These are phyloP conservation scores for Gleditsia sinensis DNA, from an alignment of 306 rosid genomes.

Conservation along the genomic window DNA sequence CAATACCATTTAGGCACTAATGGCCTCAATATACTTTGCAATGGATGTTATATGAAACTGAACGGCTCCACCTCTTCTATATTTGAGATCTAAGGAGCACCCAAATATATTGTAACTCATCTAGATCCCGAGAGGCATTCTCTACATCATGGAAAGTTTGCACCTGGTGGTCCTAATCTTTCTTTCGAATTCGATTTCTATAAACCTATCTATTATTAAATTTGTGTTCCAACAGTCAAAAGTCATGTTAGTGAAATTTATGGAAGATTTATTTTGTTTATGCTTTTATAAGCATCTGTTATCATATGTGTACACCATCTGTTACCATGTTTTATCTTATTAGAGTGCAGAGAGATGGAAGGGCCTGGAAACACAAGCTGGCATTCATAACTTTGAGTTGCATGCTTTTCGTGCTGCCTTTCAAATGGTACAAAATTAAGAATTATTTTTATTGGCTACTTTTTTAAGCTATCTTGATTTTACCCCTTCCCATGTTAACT, in stretches of 20 bases:
- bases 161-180: neutral
- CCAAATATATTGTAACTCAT: conserved; percentile 22
- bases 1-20: neutral
- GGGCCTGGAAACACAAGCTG: conserved; percentile 64
- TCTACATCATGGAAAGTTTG: conserved; percentile 2
- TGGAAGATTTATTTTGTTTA: neutral
- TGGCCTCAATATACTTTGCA: neutral
- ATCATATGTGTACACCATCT: conserved; percentile 5
- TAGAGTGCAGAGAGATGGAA: conserved; percentile 99
- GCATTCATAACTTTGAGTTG: conserved; percentile 83
- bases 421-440: conserved; percentile 68
- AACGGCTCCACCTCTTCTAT: neutral
- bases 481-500: neutral
- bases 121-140: neutral
- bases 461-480: conserved; percentile 15
- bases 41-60: neutral
- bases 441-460: conserved; percentile 24
- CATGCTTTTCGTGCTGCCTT: conserved; percentile 92
- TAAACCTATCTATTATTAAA: neutral
- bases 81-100: neutral
- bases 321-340: conserved; percentile 33
- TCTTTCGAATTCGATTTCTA: conserved; percentile 2
- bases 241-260: conserved; percentile 18
- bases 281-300: neutral
- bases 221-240: neutral